phyloP scores from a whole-genome alignment of 2,329 filamentous ascomycete genomes.

The Chaetomiaceae sp. region DNA sequence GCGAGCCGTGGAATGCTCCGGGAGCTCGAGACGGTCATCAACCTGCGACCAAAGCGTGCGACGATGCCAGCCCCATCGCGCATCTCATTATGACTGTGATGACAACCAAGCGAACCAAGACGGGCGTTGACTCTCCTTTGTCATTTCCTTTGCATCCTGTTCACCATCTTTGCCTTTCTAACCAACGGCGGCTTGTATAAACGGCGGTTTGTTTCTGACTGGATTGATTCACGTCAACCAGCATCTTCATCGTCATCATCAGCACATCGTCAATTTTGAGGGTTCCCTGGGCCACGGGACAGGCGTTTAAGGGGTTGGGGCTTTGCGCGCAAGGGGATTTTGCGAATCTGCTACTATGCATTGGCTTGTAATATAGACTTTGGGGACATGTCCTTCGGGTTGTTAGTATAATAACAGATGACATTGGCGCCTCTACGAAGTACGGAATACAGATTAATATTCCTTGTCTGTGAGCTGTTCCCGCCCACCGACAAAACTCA shows the following conservation, averaged over 20 bases:
- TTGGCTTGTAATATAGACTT: conserved; percentile 23
- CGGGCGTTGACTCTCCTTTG: conserved; percentile 15
- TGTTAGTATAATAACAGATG: no score
- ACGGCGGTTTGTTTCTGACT: conserved; percentile 3
- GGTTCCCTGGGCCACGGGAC: conserved; percentile 9
- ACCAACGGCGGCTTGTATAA: conserved; percentile 13
- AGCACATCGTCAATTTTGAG: conserved; percentile 3
- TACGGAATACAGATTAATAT: no score
- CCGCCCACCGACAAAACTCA: no score
- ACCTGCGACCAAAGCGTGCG: conserved; percentile 40
- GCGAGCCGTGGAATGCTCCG: conserved; percentile 85
- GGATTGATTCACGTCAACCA: conserved; percentile 2
- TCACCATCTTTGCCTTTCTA: background rate
- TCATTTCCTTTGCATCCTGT: conserved; percentile 11
- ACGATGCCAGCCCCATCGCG: conserved; percentile 32
- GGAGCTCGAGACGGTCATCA: conserved; percentile 88
- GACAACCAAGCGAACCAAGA: conserved; percentile 19
- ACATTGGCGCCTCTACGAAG: no score
- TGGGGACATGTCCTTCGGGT: background rate
- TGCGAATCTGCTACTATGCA: background rate
- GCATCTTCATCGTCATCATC: no score
- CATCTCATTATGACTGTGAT: conserved; percentile 39
- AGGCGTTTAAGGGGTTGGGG: conserved; percentile 13
- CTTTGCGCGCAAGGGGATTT: conserved; percentile 1
- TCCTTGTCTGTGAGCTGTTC: no score